Percentiles rank a stretch among this genome's conserved stretches.
phyloP scores from a whole-genome alignment of 352 stramenopile species.

The Blastocystis sp. region DNA sequence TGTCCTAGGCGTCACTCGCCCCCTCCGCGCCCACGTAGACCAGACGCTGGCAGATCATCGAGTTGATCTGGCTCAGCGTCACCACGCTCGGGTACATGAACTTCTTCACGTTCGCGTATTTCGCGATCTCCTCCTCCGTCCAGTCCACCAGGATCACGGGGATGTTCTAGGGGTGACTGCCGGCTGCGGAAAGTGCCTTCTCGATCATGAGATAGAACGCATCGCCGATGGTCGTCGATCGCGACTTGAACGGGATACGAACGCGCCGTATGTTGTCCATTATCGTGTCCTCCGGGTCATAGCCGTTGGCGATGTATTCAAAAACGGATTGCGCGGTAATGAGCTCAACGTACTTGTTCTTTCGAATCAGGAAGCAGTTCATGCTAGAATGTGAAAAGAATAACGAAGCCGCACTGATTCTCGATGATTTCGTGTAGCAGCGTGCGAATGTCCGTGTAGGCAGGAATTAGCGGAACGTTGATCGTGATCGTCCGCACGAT shows the following conservation, averaged over 20 bases:
- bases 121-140: not conserved
- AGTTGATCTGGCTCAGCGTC: slow-evolving; percentile 48
- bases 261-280: slow-evolving; percentile 43
- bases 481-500: slow-evolving; percentile 33
- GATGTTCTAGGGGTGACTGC: slow-evolving; percentile 7
- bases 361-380: slow-evolving; percentile 30
- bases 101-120: slow-evolving; percentile 9
- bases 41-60: slow-evolving; percentile 50
- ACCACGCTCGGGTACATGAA: slow-evolving; percentile 46
- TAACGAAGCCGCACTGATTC: slow-evolving; percentile 20
- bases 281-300: slow-evolving; percentile 48
- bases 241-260: slow-evolving; percentile 21
- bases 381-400: slow-evolving; percentile 1
- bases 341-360: slow-evolving; percentile 67
- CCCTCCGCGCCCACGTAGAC: slow-evolving; percentile 2
- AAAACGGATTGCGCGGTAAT: slow-evolving; percentile 60
- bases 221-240: slow-evolving; percentile 28
- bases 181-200: not conserved
- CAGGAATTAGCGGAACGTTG: slow-evolving; percentile 53
- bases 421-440: slow-evolving; percentile 58
- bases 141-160: slow-evolving; percentile 58
- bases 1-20: not conserved
- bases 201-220: slow-evolving; percentile 55
- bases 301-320: slow-evolving; percentile 49
- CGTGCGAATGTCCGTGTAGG: slow-evolving; percentile 27